Percentiles rank a stretch among this genome's conserved stretches.
These are phyloP conservation scores for Stylonectria norvegica DNA, from an alignment of 2,329 filamentous ascomycete species.

Conservation along the genomic window DNA sequence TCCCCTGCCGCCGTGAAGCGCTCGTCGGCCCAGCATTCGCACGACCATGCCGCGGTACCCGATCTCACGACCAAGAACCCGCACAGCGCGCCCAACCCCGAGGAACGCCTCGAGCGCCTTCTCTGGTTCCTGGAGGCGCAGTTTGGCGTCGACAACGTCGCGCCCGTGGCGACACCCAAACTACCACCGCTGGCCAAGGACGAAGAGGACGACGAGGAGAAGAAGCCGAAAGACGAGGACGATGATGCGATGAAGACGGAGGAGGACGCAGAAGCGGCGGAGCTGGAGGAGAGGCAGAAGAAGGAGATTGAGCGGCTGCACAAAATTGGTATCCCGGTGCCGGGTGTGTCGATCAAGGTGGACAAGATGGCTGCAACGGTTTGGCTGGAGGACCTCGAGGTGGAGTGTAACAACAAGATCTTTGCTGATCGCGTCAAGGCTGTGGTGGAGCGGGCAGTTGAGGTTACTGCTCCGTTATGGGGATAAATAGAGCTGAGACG, in stretches of 20 bases:
- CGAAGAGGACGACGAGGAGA: constrained; percentile 31
- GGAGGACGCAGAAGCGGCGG: constrained; percentile 38
- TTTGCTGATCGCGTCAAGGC: constrained; percentile 81
- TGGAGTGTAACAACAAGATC: constrained; percentile 77
- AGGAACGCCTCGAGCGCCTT: constrained; percentile 78
- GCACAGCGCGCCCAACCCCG: constrained; percentile 66
- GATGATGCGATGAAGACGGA: constrained; percentile 37
- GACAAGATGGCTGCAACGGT: constrained; percentile 85
- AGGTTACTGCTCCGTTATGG: constrained; percentile 78
- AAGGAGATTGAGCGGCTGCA: constrained; percentile 77
- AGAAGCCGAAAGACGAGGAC: constrained; percentile 32
- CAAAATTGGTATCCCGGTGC: constrained; percentile 82
- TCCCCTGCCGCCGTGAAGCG: constrained; percentile 93
- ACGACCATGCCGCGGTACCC: constrained; percentile 37
- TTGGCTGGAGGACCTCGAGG: constrained; percentile 88
- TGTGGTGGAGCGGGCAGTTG: constrained; percentile 84
- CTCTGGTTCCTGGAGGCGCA: constrained; percentile 97
- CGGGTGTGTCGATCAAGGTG: constrained; percentile 80
- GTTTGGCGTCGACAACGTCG: constrained; percentile 80
- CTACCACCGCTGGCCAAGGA: constrained; percentile 41
- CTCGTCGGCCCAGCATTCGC: constrained; percentile 32
- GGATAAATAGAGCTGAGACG: constrained; percentile 34
- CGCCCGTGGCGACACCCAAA: constrained; percentile 68
- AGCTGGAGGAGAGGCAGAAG: constrained; percentile 54
- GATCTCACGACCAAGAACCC: constrained; percentile 59